phyloP scores from a whole-genome alignment of 2,329 filamentous ascomycete species.

The Septoria linicola region DNA sequence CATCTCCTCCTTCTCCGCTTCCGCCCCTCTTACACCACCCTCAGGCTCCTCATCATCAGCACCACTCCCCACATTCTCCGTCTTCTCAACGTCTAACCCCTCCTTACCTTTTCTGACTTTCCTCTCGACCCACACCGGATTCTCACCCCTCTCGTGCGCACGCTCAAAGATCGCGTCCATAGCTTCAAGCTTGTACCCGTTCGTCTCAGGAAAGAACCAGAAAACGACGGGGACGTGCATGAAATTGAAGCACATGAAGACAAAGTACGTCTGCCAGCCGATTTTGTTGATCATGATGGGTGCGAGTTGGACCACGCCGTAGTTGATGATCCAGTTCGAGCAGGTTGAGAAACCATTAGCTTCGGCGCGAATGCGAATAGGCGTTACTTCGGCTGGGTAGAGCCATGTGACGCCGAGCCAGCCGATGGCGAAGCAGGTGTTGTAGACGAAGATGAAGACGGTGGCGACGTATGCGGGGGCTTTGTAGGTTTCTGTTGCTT shows the following conservation, averaged over 20 bases:
- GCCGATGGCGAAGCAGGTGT: conserved; percentile 33
- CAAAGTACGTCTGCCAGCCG: conserved; percentile 52
- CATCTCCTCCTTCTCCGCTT: conserved; percentile 22
- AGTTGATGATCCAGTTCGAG: conserved; percentile 42
- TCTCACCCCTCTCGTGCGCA: conserved; percentile 33
- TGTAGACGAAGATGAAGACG: conserved; percentile 35
- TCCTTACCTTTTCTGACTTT: conserved; percentile 28
- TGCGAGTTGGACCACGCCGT: conserved; percentile 35
- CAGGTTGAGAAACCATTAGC: conserved; percentile 55
- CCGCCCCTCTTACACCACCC: conserved; percentile 18
- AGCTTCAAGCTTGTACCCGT: conserved; percentile 29
- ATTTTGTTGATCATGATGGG: conserved; percentile 50
- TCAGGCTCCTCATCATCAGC: conserved; percentile 17
- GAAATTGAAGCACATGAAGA: conserved; percentile 44
- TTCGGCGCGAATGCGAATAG: conserved; percentile 53
- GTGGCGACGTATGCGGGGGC: conserved; percentile 32
- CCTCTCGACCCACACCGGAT: conserved; percentile 31
- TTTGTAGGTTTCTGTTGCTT: conserved; percentile 17
- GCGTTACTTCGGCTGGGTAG: conserved; percentile 41
- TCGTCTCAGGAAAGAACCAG: conserved; percentile 28
- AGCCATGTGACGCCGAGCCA: conserved; percentile 37
- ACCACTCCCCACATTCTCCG: conserved; percentile 3
- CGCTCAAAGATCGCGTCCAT: conserved; percentile 33
- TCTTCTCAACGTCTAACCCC: conserved; percentile 23
- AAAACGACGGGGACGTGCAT: conserved; percentile 21